Conservation (phyloP, 495 filamentous ascomycete genomes). For the Cercophora scortea region DNA sequence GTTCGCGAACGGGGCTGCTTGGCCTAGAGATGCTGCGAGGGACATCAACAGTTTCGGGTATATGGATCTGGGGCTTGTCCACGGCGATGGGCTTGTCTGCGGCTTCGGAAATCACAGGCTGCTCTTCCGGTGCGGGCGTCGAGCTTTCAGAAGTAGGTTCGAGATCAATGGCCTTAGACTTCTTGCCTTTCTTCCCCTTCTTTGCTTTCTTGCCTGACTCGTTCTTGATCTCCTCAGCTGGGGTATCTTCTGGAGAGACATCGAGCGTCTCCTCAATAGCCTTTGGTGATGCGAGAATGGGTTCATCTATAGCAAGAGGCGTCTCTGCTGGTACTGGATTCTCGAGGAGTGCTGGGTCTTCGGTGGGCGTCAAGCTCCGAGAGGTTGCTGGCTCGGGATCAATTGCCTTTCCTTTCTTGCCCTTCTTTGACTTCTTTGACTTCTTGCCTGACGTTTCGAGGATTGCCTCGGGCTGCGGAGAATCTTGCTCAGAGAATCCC, state of each 20-base stretch:
- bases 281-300: background rate
- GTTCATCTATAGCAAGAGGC: background rate
- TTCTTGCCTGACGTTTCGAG: slow-evolving; percentile 10
- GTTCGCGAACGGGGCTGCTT: background rate
- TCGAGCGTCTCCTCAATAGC: background rate
- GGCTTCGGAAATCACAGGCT: too few relatives aligned
- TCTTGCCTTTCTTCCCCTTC: slow-evolving; percentile 23
- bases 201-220: slow-evolving; percentile 15
- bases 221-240: background rate
- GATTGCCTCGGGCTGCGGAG: too few relatives aligned
- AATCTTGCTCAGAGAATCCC: too few relatives aligned
- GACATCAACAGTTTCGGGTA: too few relatives aligned
- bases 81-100: too few relatives aligned
- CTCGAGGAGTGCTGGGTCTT: background rate
- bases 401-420: slow-evolving; percentile 1
- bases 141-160: slow-evolving; percentile 8
- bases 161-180: slow-evolving; percentile 5
- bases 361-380: background rate
- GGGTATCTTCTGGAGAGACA: background rate
- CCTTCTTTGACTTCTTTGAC: slow-evolving; percentile 16
- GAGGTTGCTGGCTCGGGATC: background rate
- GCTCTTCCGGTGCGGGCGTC: background rate
- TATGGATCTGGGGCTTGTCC: too few relatives aligned
- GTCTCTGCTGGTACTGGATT: background rate
- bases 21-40: background rate